These are phyloP conservation scores for Sideroxylon spinosum DNA, from an alignment of 179 eudicot species.

Conservation along the genomic window DNA sequence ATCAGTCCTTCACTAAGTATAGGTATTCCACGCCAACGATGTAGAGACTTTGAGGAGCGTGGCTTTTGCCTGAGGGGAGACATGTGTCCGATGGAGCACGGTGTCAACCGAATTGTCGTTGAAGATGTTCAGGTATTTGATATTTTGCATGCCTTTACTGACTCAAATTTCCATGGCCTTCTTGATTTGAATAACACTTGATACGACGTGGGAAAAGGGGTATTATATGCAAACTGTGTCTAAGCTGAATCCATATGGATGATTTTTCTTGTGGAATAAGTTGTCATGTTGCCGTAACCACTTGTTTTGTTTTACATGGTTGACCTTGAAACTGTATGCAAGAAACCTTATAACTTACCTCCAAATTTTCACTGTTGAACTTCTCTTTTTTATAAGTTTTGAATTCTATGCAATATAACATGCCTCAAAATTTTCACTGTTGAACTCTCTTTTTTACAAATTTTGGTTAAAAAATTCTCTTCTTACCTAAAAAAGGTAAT, in stretches of 20 bases:
- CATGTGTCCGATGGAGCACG: slow-evolving; percentile 99
- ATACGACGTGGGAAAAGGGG: background rate
- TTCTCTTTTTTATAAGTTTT: background rate
- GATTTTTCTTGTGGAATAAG: background rate
- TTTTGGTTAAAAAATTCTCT: background rate
- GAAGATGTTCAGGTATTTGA: slow-evolving; percentile 93
- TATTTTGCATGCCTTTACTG: background rate
- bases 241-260: background rate
- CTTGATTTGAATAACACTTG: slow-evolving; percentile 16
- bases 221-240: background rate
- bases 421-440: background rate
- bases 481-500: background rate
- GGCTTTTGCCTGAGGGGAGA: slow-evolving; percentile 98
- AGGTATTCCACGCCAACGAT: slow-evolving; percentile 68
- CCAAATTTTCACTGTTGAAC: background rate
- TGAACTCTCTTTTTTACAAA: background rate
- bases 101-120: slow-evolving; percentile 83
- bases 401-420: background rate
- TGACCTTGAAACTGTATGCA: background rate
- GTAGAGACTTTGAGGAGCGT: slow-evolving; percentile 97
- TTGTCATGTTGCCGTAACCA: background rate
- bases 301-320: background rate
- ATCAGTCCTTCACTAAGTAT: slow-evolving; percentile 57
- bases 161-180: background rate
- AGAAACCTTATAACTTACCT: background rate